Percentiles rank a stretch among this genome's conserved stretches.
Evolutionary conservation across 2,329 filamentous ascomycete genomes (phyloP).

Genomic region (Madurella fahalii): DNA sequence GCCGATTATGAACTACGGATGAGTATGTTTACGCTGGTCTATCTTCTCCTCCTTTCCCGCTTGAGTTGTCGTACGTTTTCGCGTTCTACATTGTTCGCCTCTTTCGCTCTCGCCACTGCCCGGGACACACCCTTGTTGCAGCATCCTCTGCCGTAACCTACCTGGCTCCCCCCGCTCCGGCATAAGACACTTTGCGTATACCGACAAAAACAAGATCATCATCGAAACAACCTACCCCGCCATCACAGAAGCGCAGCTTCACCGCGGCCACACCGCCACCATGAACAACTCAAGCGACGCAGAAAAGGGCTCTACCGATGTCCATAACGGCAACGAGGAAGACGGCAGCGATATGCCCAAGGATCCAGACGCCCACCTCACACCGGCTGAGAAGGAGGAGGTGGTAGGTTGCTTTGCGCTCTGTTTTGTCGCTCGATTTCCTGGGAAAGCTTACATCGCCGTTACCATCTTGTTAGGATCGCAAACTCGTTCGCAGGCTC

Average conservation of each 20-base stretch:
- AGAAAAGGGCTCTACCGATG: constrained; percentile 20
- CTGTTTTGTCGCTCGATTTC: not conserved
- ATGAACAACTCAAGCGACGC: constrained; percentile 11
- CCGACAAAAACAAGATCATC: not conserved
- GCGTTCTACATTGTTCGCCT: no score
- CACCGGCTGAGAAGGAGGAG: constrained; percentile 27
- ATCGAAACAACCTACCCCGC: not conserved
- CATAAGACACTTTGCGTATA: not conserved
- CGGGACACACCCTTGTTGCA: no score
- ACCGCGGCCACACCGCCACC: not conserved
- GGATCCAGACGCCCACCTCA: constrained; percentile 33
- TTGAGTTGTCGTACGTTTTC: no score
- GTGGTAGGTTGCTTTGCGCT: constrained; percentile 24
- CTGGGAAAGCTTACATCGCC: not conserved
- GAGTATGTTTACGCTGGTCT: no score
- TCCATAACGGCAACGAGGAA: constrained; percentile 20
- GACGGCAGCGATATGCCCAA: constrained; percentile 24
- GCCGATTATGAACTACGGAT: no score
- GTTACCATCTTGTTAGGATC: constrained; percentile 27
- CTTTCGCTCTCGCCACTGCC: no score
- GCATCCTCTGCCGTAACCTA: no score
- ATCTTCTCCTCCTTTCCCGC: no score
- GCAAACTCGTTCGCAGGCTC: constrained; percentile 31
- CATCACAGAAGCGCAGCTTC: constrained; percentile 1
- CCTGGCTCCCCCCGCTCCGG: not conserved